Conservation (phyloP, 73 alveolate species). For the Paramecium caudatum region DNA sequence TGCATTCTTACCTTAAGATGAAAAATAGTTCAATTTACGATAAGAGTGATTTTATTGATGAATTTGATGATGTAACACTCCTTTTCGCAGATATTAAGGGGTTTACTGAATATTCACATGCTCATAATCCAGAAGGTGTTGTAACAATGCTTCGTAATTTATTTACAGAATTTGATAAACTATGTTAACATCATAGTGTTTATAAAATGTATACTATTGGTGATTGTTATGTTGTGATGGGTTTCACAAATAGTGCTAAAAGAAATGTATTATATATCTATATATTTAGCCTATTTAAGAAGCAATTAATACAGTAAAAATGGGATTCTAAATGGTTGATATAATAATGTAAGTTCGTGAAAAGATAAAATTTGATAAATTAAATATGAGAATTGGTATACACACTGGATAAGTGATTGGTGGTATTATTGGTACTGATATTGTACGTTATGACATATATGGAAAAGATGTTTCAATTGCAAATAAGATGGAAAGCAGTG, state of each 20-base stretch:
- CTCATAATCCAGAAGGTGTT: conserved; percentile 70
- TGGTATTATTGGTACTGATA: conserved; percentile 73
- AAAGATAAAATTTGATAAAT: conserved; percentile 82
- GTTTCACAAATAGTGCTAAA: conserved; percentile 76
- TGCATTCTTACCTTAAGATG: conserved; percentile 52
- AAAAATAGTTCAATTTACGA: conserved; percentile 17
- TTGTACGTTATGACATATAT: conserved; percentile 67
- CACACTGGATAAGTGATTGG: conserved; percentile 75
- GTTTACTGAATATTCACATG: conserved; percentile 69
- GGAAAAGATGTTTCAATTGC: conserved; percentile 72
- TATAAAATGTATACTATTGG: conserved; percentile 76
- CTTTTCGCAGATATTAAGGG: conserved; percentile 78
- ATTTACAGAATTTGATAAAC: conserved; percentile 73
- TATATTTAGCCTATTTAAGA: conserved; percentile 68
- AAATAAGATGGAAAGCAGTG: conserved; percentile 74
- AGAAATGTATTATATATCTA: conserved; percentile 32
- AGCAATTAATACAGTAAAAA: conserved; percentile 86
- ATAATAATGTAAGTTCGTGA: conserved; percentile 85
- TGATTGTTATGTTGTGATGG: conserved; percentile 80
- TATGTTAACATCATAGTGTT: conserved; percentile 61
- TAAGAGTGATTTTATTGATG: conserved; percentile 72
- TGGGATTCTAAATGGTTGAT: conserved; percentile 90
- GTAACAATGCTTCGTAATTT: conserved; percentile 73
- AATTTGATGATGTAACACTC: conserved; percentile 77
- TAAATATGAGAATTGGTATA: conserved; percentile 81